Evolutionary conservation across 2,329 filamentous ascomycete genomes (phyloP).

Genomic region (Clarireedia monteithiana): DNA sequence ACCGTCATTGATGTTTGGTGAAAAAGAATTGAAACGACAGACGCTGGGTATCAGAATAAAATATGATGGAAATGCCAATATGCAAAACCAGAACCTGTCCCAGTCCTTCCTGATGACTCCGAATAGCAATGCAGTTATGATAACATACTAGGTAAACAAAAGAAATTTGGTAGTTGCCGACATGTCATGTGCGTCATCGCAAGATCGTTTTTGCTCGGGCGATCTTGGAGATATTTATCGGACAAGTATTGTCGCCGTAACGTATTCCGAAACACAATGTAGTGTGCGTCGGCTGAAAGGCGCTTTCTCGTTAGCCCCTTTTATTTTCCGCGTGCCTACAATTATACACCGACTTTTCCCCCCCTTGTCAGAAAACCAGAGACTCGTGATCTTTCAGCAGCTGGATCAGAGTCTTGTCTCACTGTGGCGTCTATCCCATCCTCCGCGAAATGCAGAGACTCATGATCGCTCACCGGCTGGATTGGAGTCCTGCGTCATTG

Average conservation of each 20-base stretch:
- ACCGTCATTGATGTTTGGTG: not conserved
- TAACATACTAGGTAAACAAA: not conserved
- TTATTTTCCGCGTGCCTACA: not conserved
- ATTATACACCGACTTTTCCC: not conserved
- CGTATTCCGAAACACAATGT: conserved; percentile 2
- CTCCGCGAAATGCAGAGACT: conserved; percentile 7
- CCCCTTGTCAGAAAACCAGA: not conserved
- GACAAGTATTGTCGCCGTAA: conserved; percentile 1
- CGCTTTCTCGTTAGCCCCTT: not conserved
- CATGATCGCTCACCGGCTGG: not conserved
- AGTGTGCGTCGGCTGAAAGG: not conserved
- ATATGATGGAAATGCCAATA: not conserved
- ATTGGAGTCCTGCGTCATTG: conserved; percentile 1
- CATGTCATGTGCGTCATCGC: not conserved
- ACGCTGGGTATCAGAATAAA: conserved; percentile 7
- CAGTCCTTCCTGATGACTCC: not conserved
- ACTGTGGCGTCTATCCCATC: conserved; percentile 14
- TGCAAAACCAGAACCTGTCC: conserved; percentile 4
- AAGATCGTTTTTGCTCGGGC: not conserved
- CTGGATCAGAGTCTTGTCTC: not conserved
- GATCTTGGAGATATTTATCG: not conserved
- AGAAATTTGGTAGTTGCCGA: not conserved
- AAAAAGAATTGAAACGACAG: conserved; percentile 3
- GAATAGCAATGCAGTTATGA: conserved; percentile 2
- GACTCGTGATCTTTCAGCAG: not conserved